Conservation (phyloP, 1,139 yeast species). For the Suhomyces yuchorum region DNA sequence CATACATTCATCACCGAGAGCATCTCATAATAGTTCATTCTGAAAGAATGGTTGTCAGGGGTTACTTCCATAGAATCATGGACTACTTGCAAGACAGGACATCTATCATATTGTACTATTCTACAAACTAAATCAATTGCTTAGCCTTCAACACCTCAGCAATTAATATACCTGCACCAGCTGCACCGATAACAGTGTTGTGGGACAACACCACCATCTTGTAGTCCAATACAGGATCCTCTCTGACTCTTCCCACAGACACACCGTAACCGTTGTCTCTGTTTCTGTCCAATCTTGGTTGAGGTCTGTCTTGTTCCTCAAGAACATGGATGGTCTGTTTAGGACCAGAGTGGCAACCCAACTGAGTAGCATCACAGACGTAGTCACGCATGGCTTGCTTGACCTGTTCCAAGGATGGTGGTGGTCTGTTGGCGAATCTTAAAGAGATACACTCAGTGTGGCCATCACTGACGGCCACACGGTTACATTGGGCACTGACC, state of each 20-base stretch:
- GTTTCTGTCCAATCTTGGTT: constrained; percentile 96
- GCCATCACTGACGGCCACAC: constrained; percentile 97
- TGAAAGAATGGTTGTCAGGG: too few species aligned
- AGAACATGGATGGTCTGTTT: constrained; percentile 86
- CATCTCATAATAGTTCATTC: too few species aligned
- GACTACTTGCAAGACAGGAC: background rate
- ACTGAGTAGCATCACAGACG: constrained; percentile 77
- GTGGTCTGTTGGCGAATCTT: constrained; percentile 76
- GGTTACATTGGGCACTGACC: constrained; percentile 94
- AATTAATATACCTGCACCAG: constrained; percentile 97
- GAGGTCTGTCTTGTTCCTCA: constrained; percentile 93
- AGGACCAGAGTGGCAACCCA: constrained; percentile 92
- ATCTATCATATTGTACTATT: background rate
- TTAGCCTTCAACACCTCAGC: constrained; percentile 87
- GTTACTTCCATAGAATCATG: background rate
- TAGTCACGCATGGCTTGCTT: constrained; percentile 71
- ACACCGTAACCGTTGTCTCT: constrained; percentile 95
- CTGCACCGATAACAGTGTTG: constrained; percentile 97
- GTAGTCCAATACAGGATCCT: constrained; percentile 88
- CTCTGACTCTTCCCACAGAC: constrained; percentile 91
- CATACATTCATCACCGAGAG: too few species aligned
- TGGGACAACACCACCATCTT: constrained; percentile 97
- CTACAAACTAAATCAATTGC: constrained; percentile 54
- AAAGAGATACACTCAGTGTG: constrained; percentile 95
- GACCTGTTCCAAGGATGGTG: constrained; percentile 82